Conservation (phyloP, 257 asterid species). For the Parsonsia alboflavescens region DNA sequence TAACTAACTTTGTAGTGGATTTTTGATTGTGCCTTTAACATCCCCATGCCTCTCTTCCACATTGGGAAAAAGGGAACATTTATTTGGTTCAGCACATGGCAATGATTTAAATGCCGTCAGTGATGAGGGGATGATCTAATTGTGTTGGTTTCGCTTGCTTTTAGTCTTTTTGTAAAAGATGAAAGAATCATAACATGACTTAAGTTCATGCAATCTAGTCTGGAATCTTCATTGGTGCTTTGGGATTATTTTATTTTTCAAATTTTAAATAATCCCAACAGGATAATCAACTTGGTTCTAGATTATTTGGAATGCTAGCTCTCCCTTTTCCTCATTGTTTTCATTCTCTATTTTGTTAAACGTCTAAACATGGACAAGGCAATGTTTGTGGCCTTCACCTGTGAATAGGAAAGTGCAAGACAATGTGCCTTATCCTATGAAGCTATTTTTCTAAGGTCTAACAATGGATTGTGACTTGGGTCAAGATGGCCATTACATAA, state of each 20-base stretch:
- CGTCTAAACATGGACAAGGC: background rate
- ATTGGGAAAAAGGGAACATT: background rate
- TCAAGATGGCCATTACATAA: background rate
- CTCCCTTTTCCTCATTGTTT: background rate
- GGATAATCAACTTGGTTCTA: background rate
- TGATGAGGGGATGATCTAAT: slow-evolving; percentile 5
- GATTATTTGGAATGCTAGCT: background rate
- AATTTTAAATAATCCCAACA: background rate
- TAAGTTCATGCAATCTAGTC: background rate
- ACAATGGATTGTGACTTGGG: background rate
- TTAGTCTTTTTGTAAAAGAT: background rate
- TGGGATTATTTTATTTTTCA: background rate
- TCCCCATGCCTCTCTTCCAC: background rate
- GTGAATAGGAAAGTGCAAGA: too few relatives aligned
- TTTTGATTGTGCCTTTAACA: too few relatives aligned
- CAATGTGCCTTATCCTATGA: too few relatives aligned
- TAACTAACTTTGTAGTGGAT: background rate
- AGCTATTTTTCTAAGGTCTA: background rate
- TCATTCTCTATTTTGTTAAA: background rate
- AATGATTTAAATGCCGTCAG: background rate
- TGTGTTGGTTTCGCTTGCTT: background rate
- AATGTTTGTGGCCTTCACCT: background rate
- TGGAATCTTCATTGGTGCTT: background rate
- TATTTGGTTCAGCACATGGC: background rate
- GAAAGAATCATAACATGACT: background rate